phyloP scores from a whole-genome alignment of 768 basidiomycete genomes.

The Lentinula sp. region DNA sequence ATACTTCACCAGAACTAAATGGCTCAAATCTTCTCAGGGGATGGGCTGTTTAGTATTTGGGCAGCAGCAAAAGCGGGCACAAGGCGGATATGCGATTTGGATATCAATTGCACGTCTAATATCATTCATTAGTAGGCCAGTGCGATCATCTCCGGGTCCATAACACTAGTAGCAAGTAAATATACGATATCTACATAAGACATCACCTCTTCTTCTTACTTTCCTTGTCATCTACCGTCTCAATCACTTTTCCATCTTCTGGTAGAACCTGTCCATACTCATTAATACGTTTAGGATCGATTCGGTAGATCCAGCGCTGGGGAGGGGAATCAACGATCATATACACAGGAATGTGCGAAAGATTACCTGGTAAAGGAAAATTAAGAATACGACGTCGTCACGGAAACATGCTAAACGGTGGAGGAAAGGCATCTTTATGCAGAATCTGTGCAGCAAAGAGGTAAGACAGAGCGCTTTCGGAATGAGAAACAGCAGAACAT shows the following conservation, averaged over 20 bases:
- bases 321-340: neutral
- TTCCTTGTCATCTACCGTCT: conserved; percentile 33
- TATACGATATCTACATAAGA: neutral
- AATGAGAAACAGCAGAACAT: conserved; percentile 22
- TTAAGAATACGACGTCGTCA: conserved; percentile 86
- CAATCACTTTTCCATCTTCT: conserved; percentile 34
- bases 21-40: too few relatives aligned
- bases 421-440: conserved; percentile 94
- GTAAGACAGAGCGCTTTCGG: conserved; percentile 10
- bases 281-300: conserved; percentile 92
- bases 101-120: too few relatives aligned
- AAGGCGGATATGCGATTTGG: too few relatives aligned
- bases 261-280: conserved; percentile 88
- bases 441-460: conserved; percentile 50
- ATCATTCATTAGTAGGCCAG: too few relatives aligned
- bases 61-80: too few relatives aligned
- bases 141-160: too few relatives aligned
- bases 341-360: neutral
- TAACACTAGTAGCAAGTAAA: neutral
- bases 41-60: too few relatives aligned
- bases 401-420: conserved; percentile 90
- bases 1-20: too few relatives aligned
- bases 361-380: conserved; percentile 90
- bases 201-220: conserved; percentile 40
- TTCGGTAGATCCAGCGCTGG: conserved; percentile 95